These are phyloP conservation scores for Diaporthe capsici DNA, from an alignment of 2,329 filamentous ascomycete genomes.

Conservation along the genomic window DNA sequence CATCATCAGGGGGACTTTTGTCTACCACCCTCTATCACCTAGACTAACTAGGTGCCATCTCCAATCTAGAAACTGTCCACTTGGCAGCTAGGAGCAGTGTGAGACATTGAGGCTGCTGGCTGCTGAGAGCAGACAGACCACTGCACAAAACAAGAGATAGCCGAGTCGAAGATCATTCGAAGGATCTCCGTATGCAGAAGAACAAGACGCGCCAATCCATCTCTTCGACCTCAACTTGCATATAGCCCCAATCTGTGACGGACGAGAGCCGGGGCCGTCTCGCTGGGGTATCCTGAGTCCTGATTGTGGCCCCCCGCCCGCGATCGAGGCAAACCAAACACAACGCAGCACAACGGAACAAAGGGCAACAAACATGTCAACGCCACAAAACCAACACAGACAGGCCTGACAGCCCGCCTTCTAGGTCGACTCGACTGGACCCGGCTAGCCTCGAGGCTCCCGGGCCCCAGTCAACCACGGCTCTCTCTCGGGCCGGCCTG, in stretches of 20 bases:
- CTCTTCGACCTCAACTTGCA: constrained; percentile 4
- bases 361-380: constrained; percentile 35
- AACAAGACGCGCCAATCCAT: constrained; percentile 17
- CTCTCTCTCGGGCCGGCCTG: constrained; percentile 23
- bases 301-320: constrained; percentile 18
- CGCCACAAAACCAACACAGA: constrained; percentile 16
- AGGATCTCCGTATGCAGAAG: constrained; percentile 20
- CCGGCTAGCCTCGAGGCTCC: constrained; percentile 18
- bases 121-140: constrained; percentile 11
- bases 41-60: neutral
- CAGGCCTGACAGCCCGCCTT: neutral
- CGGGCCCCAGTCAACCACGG: neutral
- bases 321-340: constrained; percentile 25
- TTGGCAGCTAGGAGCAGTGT: neutral
- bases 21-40: neutral
- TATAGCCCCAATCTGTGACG: constrained; percentile 32
- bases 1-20: neutral
- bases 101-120: constrained; percentile 24
- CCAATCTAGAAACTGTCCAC: neutral
- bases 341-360: constrained; percentile 23
- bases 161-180: constrained; percentile 17
- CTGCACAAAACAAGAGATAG: constrained; percentile 9
- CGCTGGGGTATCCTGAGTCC: constrained; percentile 29
- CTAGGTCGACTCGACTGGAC: constrained; percentile 18
- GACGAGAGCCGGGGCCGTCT: constrained; percentile 21